Evolutionary conservation across 179 eudicot species (phyloP).

Genomic region (Vitellaria paradoxa): DNA sequence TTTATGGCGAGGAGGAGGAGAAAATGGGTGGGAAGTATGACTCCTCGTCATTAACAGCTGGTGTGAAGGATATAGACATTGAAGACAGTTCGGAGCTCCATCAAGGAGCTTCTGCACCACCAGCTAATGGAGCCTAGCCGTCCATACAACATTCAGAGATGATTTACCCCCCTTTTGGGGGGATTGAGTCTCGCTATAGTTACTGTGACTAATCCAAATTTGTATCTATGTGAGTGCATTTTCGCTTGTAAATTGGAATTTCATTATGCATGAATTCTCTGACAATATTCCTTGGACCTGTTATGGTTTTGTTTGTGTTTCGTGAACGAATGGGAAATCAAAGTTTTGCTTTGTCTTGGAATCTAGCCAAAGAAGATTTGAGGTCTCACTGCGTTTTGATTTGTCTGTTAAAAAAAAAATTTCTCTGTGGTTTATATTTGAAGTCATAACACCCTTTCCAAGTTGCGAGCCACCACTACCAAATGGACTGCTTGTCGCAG

Average conservation of each 20-base stretch:
- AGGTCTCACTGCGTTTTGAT: too few relatives aligned
- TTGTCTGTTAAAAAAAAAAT: too few relatives aligned
- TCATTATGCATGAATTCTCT: neutral
- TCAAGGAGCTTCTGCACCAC: neutral
- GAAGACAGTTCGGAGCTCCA: neutral
- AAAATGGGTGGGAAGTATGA: constrained; percentile 10
- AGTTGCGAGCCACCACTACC: too few relatives aligned
- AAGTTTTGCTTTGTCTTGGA: too few relatives aligned
- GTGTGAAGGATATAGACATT: constrained; percentile 18
- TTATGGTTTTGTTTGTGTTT: too few relatives aligned
- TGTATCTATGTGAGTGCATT: neutral
- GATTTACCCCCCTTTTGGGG: neutral
- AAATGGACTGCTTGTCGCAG: too few relatives aligned
- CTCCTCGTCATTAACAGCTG: constrained; percentile 22
- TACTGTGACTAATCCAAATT: too few relatives aligned
- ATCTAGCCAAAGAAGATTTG: too few relatives aligned
- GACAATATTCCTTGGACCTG: neutral
- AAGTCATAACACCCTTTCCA: too few relatives aligned
- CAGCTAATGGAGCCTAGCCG: constrained; percentile 4
- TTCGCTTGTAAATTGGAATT: neutral
- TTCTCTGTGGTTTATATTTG: too few relatives aligned
- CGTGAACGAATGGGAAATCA: too few relatives aligned
- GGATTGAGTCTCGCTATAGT: too few relatives aligned
- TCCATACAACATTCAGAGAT: neutral
- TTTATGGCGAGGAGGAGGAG: constrained; percentile 26